Evolutionary conservation across 768 basidiomycete species (phyloP), one percentile per base, ranked within the genome.

Genomic region (Panus rudis): DNA sequence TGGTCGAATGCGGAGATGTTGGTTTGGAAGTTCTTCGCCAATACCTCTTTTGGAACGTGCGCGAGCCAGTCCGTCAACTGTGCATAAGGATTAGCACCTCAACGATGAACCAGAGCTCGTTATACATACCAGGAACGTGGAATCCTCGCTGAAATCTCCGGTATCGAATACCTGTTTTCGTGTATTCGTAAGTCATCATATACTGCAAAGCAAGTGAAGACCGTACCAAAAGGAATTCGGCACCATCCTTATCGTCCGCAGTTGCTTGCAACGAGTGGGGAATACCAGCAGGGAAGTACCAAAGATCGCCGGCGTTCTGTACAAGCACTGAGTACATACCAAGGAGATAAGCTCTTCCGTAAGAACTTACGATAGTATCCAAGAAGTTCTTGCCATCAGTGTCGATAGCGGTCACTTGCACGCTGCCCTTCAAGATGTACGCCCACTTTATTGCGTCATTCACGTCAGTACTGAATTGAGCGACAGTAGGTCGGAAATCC

Each of bases 11-110:
- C 63, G 25, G 71, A 61, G 2, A 63, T 62, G 24, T 61, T 50
- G 2, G 67, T 55, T 22, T 71, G 68, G 55, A 82, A 81, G 55
- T 81, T 82, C 62, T 80, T 79, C 13, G 77, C 76, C 0, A 82
- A 59, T 0, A 78, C 73, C 30, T 69, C 67, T 46, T 68, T 65
- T n/a, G 77, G 76, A 13, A 75, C 67, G 49, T 82, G 81, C 1
- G 79, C 67, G 16, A 82, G 64, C 78, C 81, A 83, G 47, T 83
- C 80, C 43, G 79, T 72, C 12, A 79, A 58, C 32, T 26, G 46
- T 6, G 27, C 8, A 28, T 30, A 27, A 27, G 8, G 31, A 25
- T 33, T 45, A 8, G 48, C 30, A 33, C n/a, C n/a, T 32, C 24
- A 47, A 17, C 11, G 4, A 7, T 19, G 14, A 19, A 26, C 16